Base-by-base conservation (phyloP, 306 rosid genomes). In the Sindora glabra region DNA sequence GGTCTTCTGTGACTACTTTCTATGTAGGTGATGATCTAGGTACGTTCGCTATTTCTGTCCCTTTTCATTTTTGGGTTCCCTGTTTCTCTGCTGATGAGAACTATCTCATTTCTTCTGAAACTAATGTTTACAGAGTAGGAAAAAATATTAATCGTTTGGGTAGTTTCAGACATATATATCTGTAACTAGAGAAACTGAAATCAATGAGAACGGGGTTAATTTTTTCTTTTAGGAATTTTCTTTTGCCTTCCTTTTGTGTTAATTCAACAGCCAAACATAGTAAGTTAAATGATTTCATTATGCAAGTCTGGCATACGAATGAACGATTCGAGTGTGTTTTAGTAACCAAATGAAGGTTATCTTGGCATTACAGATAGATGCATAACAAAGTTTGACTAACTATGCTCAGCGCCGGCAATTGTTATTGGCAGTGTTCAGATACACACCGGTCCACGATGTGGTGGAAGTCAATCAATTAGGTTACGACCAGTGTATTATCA, bases 401-500 rank as follows among this genome's bases (percentile, higher is more conserved):
- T 13, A 40, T 2, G 13, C 34, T 9, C 8, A 6, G 3, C 30
- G 6, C 34, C 5, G 5, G 8, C 26, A 10, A 21, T 29, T 6
- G 15, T 11, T 10, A 0, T 3, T 76, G 65, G 67, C 86, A 89
- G 97, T 89, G 62, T 89, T 89, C 70, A 10, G 29, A 1, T 89
- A 89, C 80, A 75, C 86, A 48, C 97, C 95, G 56, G 46, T 71
- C 21, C 82, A 86, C 37, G 97, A 89, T 32, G 87, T 86, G 45
- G 65, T 83, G 59, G 97, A 89, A 44, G 92, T 89, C 16, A 51
- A 65, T 69, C 37, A 66, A 45, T 40, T 18, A 21, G 95, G 86
- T 21, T 86, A 73, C 69, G 51, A 53, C 50, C 56, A 9, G 55
- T 89, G 97, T 59, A 67, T 45, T 13, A 64, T 82, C 12, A 23